phyloP scores from a whole-genome alignment of 805 yeast species.

The Saturnispora kantuleensis region DNA sequence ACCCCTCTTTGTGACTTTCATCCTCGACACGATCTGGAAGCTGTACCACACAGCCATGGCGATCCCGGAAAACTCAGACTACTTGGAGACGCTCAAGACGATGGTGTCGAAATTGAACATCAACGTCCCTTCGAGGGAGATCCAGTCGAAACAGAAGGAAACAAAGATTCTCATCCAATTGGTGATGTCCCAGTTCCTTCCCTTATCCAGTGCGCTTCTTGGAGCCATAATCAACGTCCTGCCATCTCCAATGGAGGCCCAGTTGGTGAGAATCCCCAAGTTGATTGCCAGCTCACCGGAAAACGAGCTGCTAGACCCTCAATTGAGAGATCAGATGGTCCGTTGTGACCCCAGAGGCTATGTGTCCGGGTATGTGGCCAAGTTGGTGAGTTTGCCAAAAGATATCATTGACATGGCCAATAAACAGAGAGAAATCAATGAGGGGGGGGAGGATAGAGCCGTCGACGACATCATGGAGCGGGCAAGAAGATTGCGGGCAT shows the following conservation, averaged over 20 bases:
- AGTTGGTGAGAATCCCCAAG: slow-evolving; percentile 56
- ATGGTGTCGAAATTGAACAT: slow-evolving; percentile 63
- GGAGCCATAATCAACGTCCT: slow-evolving; percentile 75
- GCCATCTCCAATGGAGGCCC: slow-evolving; percentile 79
- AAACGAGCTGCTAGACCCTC: slow-evolving; percentile 36
- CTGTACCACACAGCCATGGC: slow-evolving; percentile 56
- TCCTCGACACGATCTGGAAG: slow-evolving; percentile 87
- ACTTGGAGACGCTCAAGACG: slow-evolving; percentile 63
- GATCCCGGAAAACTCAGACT: slow-evolving; percentile 38
- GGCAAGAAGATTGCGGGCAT: slow-evolving; percentile 29
- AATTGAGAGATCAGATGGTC: slow-evolving; percentile 46
- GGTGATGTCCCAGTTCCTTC: slow-evolving; percentile 89
- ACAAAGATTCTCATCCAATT: slow-evolving; percentile 48
- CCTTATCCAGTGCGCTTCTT: slow-evolving; percentile 77
- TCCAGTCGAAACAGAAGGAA: slow-evolving; percentile 58
- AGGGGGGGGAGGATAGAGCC: background rate
- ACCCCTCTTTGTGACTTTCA: slow-evolving; percentile 79
- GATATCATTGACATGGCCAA: slow-evolving; percentile 51
- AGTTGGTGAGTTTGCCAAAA: slow-evolving; percentile 77
- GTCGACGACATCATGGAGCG: slow-evolving; percentile 54
- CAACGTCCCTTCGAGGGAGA: slow-evolving; percentile 62
- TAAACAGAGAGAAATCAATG: slow-evolving; percentile 6
- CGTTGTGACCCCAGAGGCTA: slow-evolving; percentile 62
- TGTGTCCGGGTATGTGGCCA: slow-evolving; percentile 72
- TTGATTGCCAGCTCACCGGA: slow-evolving; percentile 54